These are phyloP conservation scores for Boletellus ananiceps DNA, from an alignment of 768 basidiomycete species.

Conservation along the genomic window DNA sequence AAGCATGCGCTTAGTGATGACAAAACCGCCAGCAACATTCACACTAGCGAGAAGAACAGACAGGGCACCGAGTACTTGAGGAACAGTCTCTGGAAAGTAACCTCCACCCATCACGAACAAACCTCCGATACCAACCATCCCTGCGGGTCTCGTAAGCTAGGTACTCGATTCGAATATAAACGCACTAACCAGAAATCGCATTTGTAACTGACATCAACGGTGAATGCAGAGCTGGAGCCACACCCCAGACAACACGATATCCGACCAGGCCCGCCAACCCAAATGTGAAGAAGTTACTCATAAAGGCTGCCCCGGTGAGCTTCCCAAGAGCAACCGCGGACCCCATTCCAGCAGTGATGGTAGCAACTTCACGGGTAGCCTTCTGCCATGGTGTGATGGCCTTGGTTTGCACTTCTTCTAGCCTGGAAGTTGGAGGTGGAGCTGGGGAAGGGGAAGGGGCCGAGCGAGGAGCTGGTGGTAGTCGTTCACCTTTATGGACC, in stretches of 20 bases:
- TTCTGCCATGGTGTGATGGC: slow-evolving; percentile 88
- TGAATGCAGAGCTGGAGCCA: slow-evolving; percentile 82
- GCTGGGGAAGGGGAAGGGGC: slow-evolving; percentile 51
- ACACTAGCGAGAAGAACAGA: slow-evolving; percentile 86
- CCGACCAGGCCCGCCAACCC: slow-evolving; percentile 83
- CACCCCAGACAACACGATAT: slow-evolving; percentile 87
- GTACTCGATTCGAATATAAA: slow-evolving; percentile 6
- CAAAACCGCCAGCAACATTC: slow-evolving; percentile 85
- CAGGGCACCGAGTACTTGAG: slow-evolving; percentile 73
- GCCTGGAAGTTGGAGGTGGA: slow-evolving; percentile 48
- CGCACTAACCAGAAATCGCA: slow-evolving; percentile 67
- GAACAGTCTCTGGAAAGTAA: slow-evolving; percentile 73
- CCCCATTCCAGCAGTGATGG: slow-evolving; percentile 75
- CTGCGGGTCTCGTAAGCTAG: slow-evolving; percentile 23
- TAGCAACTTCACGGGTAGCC: slow-evolving; percentile 65
- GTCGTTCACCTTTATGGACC: slow-evolving; percentile 57
- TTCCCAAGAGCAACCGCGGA: slow-evolving; percentile 70
- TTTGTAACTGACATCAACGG: slow-evolving; percentile 91
- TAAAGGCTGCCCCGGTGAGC: slow-evolving; percentile 74
- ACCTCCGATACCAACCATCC: slow-evolving; percentile 79
- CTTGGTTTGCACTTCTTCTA: slow-evolving; percentile 38
- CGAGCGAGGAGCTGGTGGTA: slow-evolving; percentile 65
- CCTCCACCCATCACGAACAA: slow-evolving; percentile 91
- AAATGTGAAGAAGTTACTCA: slow-evolving; percentile 87
- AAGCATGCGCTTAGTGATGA: slow-evolving; percentile 88